Conservation (phyloP, 2,329 filamentous ascomycete species). For the Colletotrichum sp. region DNA sequence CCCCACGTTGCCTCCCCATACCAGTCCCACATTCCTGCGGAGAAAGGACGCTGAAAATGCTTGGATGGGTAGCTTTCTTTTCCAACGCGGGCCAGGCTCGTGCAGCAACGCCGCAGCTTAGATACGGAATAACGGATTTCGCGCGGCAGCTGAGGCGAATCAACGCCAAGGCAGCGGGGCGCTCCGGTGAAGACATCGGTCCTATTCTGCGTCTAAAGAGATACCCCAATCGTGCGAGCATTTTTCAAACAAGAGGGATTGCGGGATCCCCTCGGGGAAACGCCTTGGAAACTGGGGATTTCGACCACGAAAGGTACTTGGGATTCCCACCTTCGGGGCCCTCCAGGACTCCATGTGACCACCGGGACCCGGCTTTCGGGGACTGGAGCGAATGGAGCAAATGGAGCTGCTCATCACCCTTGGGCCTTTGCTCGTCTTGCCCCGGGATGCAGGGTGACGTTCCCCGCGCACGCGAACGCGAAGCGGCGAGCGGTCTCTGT, state of each 20-base stretch:
- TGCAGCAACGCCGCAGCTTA: background rate
- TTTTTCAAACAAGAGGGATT: background rate
- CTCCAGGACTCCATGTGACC: background rate
- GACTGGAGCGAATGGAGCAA: background rate
- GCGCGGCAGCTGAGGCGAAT: constrained; percentile 3
- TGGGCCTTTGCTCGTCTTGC: background rate
- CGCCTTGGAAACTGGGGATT: background rate
- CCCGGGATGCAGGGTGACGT: constrained; percentile 18
- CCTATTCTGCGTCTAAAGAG: background rate
- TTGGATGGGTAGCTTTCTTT: background rate
- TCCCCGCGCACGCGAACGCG: constrained; percentile 2
- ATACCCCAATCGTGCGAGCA: background rate
- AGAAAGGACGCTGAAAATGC: background rate
- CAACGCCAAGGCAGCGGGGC: background rate
- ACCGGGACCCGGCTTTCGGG: background rate
- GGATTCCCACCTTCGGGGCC: background rate
- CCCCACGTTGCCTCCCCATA: background rate
- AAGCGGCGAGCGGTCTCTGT: background rate
- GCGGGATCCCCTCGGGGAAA: constrained; percentile 14
- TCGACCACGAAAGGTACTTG: background rate
- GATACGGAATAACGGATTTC: background rate
- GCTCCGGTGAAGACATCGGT: background rate
- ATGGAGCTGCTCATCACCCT: background rate
- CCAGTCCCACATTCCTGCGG: background rate
- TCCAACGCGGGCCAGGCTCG: background rate